Percentiles rank a stretch among this genome's conserved stretches.
phyloP scores from a whole-genome alignment of 345 rosid genomes.

The Lumnitzera racemosa region DNA sequence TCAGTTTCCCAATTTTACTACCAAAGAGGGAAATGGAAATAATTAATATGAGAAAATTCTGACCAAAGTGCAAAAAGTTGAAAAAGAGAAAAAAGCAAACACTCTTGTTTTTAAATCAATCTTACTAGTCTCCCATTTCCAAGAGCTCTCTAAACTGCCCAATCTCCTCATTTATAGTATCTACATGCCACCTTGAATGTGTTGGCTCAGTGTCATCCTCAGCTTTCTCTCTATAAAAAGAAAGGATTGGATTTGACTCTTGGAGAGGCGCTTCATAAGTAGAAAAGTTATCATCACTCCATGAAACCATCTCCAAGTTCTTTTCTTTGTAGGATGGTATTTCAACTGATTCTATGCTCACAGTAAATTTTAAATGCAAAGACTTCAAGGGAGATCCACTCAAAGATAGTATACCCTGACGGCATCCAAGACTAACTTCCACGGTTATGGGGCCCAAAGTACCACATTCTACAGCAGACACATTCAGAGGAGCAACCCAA shows the following conservation, averaged over 20 bases:
- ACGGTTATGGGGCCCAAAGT: conserved; percentile 26
- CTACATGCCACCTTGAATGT: conserved; percentile 46
- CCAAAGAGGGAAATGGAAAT: conserved; percentile 11
- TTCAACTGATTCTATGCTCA: conserved; percentile 19
- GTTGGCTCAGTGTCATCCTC: conserved; percentile 22
- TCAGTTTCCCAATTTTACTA: conserved; percentile 93
- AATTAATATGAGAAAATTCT: conserved; percentile 1
- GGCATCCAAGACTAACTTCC: conserved; percentile 53
- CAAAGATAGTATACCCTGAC: conserved; percentile 61
- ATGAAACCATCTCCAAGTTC: conserved; percentile 30
- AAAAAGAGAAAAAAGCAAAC: background rate
- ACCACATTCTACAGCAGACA: conserved; percentile 19
- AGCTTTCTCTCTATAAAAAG: conserved; percentile 22
- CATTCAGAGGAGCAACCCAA: conserved; percentile 57
- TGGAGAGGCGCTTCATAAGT: conserved; percentile 24
- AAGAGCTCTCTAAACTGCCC: conserved; percentile 44
- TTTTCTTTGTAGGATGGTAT: conserved; percentile 22
- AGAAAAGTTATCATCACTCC: conserved; percentile 50
- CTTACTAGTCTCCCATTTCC: conserved; percentile 50
- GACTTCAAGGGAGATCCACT: conserved; percentile 39
- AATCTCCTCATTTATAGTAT: conserved; percentile 48
- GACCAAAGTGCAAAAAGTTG: background rate
- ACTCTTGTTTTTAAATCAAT: background rate
- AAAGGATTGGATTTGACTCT: conserved; percentile 25
- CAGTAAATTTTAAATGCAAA: conserved; percentile 38